Conservation (phyloP, 2,329 filamentous ascomycete genomes). For the Chaetomium strumarium region DNA sequence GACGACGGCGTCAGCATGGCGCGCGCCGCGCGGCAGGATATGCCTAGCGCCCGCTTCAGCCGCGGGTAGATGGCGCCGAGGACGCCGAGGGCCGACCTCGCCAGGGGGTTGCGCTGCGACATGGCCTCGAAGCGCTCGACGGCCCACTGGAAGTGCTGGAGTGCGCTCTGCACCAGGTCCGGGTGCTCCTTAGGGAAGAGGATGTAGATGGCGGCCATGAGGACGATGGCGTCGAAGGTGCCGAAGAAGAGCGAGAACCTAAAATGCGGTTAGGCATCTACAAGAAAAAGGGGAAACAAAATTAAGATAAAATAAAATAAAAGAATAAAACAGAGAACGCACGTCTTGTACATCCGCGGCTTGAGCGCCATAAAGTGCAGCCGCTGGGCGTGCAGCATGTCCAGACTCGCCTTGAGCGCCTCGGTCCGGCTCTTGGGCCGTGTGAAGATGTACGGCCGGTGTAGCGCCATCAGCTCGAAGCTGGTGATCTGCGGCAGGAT, state of each 20-base stretch:
- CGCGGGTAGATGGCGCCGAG: constrained; percentile 49
- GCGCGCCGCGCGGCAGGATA: constrained; percentile 4
- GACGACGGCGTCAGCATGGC: background rate
- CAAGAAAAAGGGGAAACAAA: too few relatives aligned
- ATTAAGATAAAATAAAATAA: background rate
- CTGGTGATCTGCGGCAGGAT: constrained; percentile 43
- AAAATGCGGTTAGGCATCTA: background rate
- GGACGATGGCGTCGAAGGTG: constrained; percentile 58
- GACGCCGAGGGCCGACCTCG: constrained; percentile 49
- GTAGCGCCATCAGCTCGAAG: constrained; percentile 54
- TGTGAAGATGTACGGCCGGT: constrained; percentile 58
- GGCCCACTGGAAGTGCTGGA: constrained; percentile 55
- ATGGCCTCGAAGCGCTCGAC: constrained; percentile 54
- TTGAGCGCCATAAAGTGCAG: constrained; percentile 43
- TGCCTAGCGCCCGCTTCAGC: constrained; percentile 45
- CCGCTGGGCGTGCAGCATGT: constrained; percentile 50
- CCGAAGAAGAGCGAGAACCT: constrained; percentile 55
- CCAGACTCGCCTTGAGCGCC: constrained; percentile 50
- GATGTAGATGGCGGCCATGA: constrained; percentile 56
- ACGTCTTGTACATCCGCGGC: constrained; percentile 47
- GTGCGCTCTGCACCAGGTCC: constrained; percentile 40
- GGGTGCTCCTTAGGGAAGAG: constrained; percentile 52
- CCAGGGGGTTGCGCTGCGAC: constrained; percentile 47
- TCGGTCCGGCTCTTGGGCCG: constrained; percentile 47
- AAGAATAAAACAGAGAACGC: too few relatives aligned